Base-by-base conservation (phyloP, 306 rosid genomes). In the Hippophae rhamnoides region DNA sequence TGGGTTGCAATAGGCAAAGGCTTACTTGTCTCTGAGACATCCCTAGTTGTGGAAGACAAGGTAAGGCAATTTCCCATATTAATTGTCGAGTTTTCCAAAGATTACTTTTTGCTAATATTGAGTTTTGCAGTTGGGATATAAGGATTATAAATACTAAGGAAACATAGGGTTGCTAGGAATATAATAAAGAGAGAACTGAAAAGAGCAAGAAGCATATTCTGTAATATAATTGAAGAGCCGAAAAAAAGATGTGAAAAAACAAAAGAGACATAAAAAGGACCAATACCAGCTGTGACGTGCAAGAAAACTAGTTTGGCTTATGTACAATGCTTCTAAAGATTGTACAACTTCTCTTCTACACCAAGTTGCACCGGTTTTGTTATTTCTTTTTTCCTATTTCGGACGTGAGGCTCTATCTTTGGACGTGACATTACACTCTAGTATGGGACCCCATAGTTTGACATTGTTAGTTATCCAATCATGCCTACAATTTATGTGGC, bases 1-100 rank as follows among this genome's bases (percentile, higher is more conserved):
- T 56, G 54, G 48, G 73, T 72, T 38, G 83, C 72, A 44, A 84
- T 72, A 18, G 95, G 80, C 41, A 68, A 71, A 56, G 56, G 63
- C 6, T 48, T 63, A 44, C 25, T 55, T 47, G 68, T 69, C 62
- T 72, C 69, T 62, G 71, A 70, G 61, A 57, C 5, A 41, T 38
- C 57, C 58, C 38, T 76, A 61, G 43, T 73, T 41, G 65, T 46
- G 44, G 48, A 13, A 52, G 64, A 69, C 46, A 47, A 27, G 45
- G 51, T 9, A 25, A 55, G 66, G 31, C 65, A 54, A 77, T 64
- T 80, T 10, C 78, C 76, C 87, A 31, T 31, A 84, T 81, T 55
- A 50, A 10, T 47, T 43, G 54, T 45, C 2, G 38, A 31, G 27
- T 23, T 12, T 47, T 2, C 9, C 9, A 55, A 38, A n/a, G 41